A percentile compares a stretch with the other conserved stretches of the same genome.
Evolutionary conservation across 306 rosid genomes (phyloP).

Genomic region (Canavalia ensiformis): DNA sequence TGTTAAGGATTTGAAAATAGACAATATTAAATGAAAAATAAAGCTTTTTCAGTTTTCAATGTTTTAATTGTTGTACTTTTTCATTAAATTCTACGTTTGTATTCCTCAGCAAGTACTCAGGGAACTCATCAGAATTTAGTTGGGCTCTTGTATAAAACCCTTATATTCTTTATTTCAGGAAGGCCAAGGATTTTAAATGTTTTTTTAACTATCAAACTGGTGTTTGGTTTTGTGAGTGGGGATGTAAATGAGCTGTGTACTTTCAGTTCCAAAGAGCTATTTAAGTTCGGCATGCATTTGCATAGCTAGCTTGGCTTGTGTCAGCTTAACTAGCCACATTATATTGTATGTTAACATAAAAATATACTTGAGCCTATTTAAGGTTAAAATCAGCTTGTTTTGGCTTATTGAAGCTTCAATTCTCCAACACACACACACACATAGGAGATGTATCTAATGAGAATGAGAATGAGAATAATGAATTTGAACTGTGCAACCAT

Average conservation of each 20-base stretch:
- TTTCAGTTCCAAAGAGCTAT: slow-evolving; percentile 3
- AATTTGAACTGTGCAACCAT: too few species aligned
- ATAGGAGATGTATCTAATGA: too few species aligned
- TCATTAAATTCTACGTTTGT: not conserved
- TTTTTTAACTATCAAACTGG: slow-evolving; percentile 15
- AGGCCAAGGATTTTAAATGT: slow-evolving; percentile 19
- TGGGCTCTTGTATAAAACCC: slow-evolving; percentile 2
- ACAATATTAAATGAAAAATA: slow-evolving; percentile 13
- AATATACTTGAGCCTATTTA: slow-evolving; percentile 30
- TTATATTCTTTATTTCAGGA: slow-evolving; percentile 12
- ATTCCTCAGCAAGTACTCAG: not conserved
- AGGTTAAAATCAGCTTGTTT: slow-evolving; percentile 19
- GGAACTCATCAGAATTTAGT: not conserved
- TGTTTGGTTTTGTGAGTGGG: slow-evolving; percentile 25
- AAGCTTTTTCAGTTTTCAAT: not conserved
- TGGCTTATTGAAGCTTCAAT: slow-evolving; percentile 13
- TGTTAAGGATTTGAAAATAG: not conserved
- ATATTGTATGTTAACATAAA: not conserved
- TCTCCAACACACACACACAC: not conserved
- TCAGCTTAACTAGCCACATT: slow-evolving; percentile 12
- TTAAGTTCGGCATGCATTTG: slow-evolving; percentile 21
- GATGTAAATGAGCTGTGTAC: slow-evolving; percentile 19
- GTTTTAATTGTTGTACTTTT: not conserved
- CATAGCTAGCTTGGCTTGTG: slow-evolving; percentile 31
- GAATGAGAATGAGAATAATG: too few species aligned